Evolutionary conservation across 352 stramenopile species (phyloP).

Genomic region (Salisapilia sapeloensis): DNA sequence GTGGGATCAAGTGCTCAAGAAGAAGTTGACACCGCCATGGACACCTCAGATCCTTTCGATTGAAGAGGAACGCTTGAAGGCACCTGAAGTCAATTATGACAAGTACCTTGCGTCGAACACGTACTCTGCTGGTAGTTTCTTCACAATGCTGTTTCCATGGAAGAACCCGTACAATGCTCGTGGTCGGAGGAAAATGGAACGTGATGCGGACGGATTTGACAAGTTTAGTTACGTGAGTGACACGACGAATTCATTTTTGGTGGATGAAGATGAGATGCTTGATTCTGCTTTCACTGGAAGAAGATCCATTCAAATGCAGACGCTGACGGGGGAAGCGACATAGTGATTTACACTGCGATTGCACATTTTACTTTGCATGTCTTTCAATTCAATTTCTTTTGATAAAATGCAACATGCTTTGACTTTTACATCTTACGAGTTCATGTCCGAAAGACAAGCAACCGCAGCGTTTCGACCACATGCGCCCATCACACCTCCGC

Average conservation of each 20-base stretch:
- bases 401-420: background rate
- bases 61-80: constrained; percentile 58
- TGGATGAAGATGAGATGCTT: constrained; percentile 82
- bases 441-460: constrained; percentile 52
- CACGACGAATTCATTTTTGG: constrained; percentile 76
- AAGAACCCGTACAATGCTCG: constrained; percentile 29
- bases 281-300: constrained; percentile 68
- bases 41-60: constrained; percentile 44
- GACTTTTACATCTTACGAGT: background rate
- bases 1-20: constrained; percentile 71
- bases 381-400: too few species aligned
- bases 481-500: constrained; percentile 84
- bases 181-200: constrained; percentile 24
- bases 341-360: too few species aligned
- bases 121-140: constrained; percentile 57
- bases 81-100: constrained; percentile 72
- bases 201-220: constrained; percentile 58
- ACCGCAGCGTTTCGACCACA: constrained; percentile 72
- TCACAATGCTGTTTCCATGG: constrained; percentile 72
- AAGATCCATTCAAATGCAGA: constrained; percentile 68
- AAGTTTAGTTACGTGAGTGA: constrained; percentile 83
- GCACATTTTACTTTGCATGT: too few species aligned
- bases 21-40: constrained; percentile 64
- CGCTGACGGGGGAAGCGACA: constrained; percentile 59
- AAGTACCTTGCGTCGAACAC: constrained; percentile 75